These are phyloP conservation scores for Pichia sp. DNA, from an alignment of 1,139 yeast genomes.

Conservation along the genomic window DNA sequence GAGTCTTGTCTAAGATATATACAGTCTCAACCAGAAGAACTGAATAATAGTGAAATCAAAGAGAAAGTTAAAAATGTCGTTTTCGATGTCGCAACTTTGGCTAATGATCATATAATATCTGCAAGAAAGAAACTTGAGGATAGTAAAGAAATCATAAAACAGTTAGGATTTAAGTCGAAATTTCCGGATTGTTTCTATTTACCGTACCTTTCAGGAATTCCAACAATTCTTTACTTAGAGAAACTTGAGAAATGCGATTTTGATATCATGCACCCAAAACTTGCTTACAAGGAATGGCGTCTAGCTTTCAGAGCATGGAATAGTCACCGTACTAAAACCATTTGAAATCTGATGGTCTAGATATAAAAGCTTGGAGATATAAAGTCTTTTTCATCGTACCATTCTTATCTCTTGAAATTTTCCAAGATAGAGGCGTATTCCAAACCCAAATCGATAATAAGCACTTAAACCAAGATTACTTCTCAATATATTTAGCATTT, in stretches of 20 bases:
- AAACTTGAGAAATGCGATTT: conserved; percentile 58
- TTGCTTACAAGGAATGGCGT: conserved; percentile 60
- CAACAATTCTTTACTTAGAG: conserved; percentile 55
- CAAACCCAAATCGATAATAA: too few relatives aligned
- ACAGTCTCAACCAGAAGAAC: conserved; percentile 34
- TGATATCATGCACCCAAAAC: conserved; percentile 45
- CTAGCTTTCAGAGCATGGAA: conserved; percentile 61
- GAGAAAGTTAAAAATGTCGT: conserved; percentile 48
- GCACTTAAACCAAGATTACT: too few relatives aligned
- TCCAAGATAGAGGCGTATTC: too few relatives aligned
- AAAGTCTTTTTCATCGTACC: too few relatives aligned
- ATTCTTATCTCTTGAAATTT: too few relatives aligned
- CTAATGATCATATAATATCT: conserved; percentile 72
- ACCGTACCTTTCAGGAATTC: conserved; percentile 62
- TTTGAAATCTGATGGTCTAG: too few relatives aligned
- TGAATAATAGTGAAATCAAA: conserved; percentile 18
- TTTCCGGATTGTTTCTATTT: conserved; percentile 58
- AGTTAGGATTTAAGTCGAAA: conserved; percentile 25
- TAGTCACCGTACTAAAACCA: conserved; percentile 20
- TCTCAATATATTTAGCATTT: too few relatives aligned
- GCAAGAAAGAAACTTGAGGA: conserved; percentile 49
- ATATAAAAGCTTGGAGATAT: too few relatives aligned
- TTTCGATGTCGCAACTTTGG: conserved; percentile 64
- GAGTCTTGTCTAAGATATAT: conserved; percentile 50
- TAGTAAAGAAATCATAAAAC: conserved; percentile 32